phyloP scores from a whole-genome alignment of 2,329 filamentous ascomycete genomes.

The Talaromyces atroroseus region DNA sequence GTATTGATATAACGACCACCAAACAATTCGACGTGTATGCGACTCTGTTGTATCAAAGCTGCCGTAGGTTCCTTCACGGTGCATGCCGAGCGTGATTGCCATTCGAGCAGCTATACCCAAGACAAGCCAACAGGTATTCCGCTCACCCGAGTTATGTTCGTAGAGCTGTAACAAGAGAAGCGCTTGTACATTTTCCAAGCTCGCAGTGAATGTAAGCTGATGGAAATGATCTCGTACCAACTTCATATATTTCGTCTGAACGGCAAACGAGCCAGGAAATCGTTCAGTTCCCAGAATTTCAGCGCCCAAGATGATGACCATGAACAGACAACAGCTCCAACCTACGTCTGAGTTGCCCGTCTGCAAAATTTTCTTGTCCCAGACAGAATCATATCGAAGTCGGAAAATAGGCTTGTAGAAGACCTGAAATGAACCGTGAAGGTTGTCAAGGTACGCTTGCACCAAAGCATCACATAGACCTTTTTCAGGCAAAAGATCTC shows the following conservation, averaged over 20 bases:
- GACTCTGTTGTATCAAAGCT: slow-evolving; percentile 31
- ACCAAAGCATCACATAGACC: slow-evolving; percentile 26
- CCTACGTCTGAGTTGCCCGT: slow-evolving; percentile 25
- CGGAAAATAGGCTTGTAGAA: slow-evolving; percentile 33
- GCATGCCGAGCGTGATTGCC: slow-evolving; percentile 26
- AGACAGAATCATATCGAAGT: slow-evolving; percentile 31
- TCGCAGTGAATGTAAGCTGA: slow-evolving; percentile 28
- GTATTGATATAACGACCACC: slow-evolving; percentile 34
- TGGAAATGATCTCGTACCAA: slow-evolving; percentile 22
- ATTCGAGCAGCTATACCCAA: slow-evolving; percentile 25
- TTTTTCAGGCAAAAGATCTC: slow-evolving; percentile 4
- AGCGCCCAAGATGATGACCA: slow-evolving; percentile 35
- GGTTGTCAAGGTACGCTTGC: slow-evolving; percentile 31
- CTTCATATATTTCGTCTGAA: slow-evolving; percentile 21
- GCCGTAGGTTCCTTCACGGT: slow-evolving; percentile 18
- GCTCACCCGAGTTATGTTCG: slow-evolving; percentile 36
- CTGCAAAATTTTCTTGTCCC: slow-evolving; percentile 4
- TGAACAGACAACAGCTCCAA: slow-evolving; percentile 34
- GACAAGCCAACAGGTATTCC: slow-evolving; percentile 32
- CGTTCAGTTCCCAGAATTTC: slow-evolving; percentile 21
- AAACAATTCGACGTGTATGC: slow-evolving; percentile 32
- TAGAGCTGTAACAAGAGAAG: slow-evolving; percentile 31
- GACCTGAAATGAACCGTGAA: slow-evolving; percentile 34
- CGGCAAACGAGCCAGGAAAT: slow-evolving; percentile 19
- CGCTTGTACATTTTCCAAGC: slow-evolving; percentile 28